phyloP scores from a whole-genome alignment of 148 eudicot genomes.

The Camellia granthamiana region DNA sequence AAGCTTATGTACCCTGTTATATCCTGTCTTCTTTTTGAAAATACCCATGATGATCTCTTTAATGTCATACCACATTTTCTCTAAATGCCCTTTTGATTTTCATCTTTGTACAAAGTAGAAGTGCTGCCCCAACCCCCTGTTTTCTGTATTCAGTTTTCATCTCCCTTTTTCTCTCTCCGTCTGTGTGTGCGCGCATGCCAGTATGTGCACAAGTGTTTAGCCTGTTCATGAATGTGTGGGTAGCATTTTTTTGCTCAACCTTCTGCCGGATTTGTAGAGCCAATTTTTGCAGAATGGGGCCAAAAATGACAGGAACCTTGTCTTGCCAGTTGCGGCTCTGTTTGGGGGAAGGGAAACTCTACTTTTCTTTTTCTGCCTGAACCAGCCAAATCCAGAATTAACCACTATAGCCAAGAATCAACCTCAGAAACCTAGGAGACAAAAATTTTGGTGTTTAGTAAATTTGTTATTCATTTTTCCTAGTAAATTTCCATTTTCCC shows the following conservation, averaged over 20 bases:
- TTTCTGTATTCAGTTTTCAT: neutral
- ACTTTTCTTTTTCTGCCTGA: neutral
- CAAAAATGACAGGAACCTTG: conserved; percentile 2
- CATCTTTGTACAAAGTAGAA: neutral
- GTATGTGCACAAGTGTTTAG: no score
- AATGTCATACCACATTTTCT: neutral
- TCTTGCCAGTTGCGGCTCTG: neutral
- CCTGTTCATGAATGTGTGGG: no score
- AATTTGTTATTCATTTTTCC: neutral
- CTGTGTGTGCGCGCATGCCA: neutral
- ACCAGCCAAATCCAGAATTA: neutral
- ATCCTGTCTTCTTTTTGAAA: neutral
- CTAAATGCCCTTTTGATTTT: neutral
- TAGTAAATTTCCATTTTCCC: neutral
- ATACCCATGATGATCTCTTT: neutral
- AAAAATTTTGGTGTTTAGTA: neutral
- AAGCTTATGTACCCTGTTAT: neutral
- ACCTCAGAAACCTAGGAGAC: neutral
- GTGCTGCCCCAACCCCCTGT: neutral
- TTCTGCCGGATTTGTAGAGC: neutral
- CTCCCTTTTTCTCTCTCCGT: neutral
- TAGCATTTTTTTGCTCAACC: no score
- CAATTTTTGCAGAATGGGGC: conserved; percentile 1
- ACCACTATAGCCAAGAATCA: neutral
- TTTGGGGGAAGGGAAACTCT: neutral